Evolutionary conservation across 78 protist species (phyloP), one percentile per base, ranked within the genome.

Genomic region (Diacronema lutheri): DNA sequence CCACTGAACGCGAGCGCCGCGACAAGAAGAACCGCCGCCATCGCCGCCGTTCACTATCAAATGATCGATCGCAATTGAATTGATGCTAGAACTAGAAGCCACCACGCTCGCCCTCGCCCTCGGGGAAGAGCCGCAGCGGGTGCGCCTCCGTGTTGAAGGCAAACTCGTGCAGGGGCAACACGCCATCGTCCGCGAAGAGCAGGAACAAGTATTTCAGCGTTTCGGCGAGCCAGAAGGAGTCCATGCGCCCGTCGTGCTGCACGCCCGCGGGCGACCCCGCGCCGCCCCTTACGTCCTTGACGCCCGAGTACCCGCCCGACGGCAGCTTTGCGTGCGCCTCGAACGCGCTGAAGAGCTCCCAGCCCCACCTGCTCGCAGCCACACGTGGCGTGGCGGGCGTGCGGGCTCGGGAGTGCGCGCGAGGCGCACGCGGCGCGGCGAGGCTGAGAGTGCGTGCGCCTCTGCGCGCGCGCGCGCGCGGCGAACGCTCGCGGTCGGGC

Each of bases 131-230:
- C 62, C 40, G 78, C 41, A 72, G 79, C 29, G 86, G 73, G 60
- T 81, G 86, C 40, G 86, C 86, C 74, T 61, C 86, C 12, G 86
- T 61, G 86, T n/a, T 81, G 86, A 81, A 62, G 76, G 62, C 86
- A 19, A 0, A 58, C 76, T 68, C 55, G 73, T 69, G 46, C 35
- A 87, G 83, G 0, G 46, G 60, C 29, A n/a, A 0, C 29, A 1
- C 31, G 26, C 26, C 23, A 23, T 25, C 76, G 56, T 29, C 80
- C 25, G 56, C 93, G 77, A 94, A 96, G 38, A 96, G 81, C 20
- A 96, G 88, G 77, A 80, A 95, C 14, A 96, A 89, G 84, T 96
- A 96, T 88, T 96, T 96, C 68, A 88, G 78, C 21, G 98, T 96
- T 86, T 96, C 98, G 1, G 97, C 90, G 37, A 95, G 84, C 62